Evolutionary conservation across 257 asterid genomes (phyloP), one percentile per base, ranked within the genome.

Genomic region (Phtheirospermum japonicum): DNA sequence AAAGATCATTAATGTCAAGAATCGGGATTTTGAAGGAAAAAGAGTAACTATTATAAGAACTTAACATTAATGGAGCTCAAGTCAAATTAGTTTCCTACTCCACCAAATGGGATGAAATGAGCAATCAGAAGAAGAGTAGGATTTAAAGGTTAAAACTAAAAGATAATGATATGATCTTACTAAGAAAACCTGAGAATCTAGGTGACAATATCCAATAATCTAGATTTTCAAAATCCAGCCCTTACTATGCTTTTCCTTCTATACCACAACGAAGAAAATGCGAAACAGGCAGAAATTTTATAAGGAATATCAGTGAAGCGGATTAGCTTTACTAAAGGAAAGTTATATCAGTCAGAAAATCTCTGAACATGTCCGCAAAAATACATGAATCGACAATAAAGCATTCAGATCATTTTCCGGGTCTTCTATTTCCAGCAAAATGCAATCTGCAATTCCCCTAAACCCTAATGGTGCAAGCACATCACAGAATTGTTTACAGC

Each of bases 1-100:
- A 46, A 18, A 37, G 1, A 34, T 59, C 43, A 50, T 61, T 40
- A 64, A 66, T 54, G 69, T 30, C 45, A 57, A 57, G 50, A 68
- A 33, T 42, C 51, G 53, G 28, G 59, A 39, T 64, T 45, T 67
- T 51, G 37, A 57, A 43, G 45, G 50, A 60, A 18, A 75, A 40
- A 31, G 36, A 18, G 49, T n/a, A 34, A 71, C 11, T n/a, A 19
- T 13, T 42, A 42, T 28, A 53, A 66, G 18, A 56, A 61, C 13
- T 23, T 61, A 33, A 37, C 33, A 6, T 54, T 55, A 32, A 39
- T 20, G 37, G 55, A 48, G 63, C 50, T 33, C 55, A 12, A 36
- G 57, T 32, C 36, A 39, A 18, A 37, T n/a, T 52, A 59, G 40
- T 37, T 59, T 65, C 48, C 53, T 31, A 17, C 23, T 28, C 13